These are phyloP conservation scores for Pichia sp. DNA, from an alignment of 1,139 yeast genomes.

Conservation along the genomic window DNA sequence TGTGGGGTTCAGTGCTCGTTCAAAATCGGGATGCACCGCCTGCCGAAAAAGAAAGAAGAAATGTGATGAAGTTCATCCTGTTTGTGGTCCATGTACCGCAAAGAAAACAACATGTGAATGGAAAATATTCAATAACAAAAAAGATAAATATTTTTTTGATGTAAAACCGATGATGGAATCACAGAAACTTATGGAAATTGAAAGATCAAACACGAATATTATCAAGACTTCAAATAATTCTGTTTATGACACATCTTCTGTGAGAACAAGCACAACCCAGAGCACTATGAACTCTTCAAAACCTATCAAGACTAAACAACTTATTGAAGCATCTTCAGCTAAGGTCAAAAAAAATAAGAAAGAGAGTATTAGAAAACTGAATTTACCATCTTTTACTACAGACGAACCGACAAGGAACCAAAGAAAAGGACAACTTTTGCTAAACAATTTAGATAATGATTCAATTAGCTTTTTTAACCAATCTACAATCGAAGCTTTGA, in stretches of 20 bases:
- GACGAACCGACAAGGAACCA: too few species aligned
- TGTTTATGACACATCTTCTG: background rate
- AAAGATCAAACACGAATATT: background rate
- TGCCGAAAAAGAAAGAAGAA: slow-evolving; percentile 28
- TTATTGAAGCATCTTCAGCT: too few species aligned
- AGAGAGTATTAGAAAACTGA: too few species aligned
- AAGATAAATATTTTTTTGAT: slow-evolving; percentile 14
- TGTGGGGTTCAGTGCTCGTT: slow-evolving; percentile 27
- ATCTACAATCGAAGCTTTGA: too few species aligned
- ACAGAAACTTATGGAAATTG: slow-evolving; percentile 11
- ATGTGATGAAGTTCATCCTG: slow-evolving; percentile 29
- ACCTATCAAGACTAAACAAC: too few species aligned
- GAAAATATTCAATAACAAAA: slow-evolving; percentile 10
- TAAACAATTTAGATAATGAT: too few species aligned
- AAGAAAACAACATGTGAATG: slow-evolving; percentile 22
- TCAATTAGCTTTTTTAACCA: too few species aligned
- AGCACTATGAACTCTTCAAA: too few species aligned
- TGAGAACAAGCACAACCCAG: too few species aligned
- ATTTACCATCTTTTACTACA: too few species aligned
- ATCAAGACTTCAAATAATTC: background rate
- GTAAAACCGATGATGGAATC: slow-evolving; percentile 19
- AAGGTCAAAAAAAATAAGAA: too few species aligned
- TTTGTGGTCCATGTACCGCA: slow-evolving; percentile 26
- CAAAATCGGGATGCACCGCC: slow-evolving; percentile 26
- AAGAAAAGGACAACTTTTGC: too few species aligned